Percentiles rank a stretch among this genome's conserved stretches.
These are phyloP conservation scores for Pythium chondricola DNA, from an alignment of 352 stramenopile genomes.

Conservation along the genomic window DNA sequence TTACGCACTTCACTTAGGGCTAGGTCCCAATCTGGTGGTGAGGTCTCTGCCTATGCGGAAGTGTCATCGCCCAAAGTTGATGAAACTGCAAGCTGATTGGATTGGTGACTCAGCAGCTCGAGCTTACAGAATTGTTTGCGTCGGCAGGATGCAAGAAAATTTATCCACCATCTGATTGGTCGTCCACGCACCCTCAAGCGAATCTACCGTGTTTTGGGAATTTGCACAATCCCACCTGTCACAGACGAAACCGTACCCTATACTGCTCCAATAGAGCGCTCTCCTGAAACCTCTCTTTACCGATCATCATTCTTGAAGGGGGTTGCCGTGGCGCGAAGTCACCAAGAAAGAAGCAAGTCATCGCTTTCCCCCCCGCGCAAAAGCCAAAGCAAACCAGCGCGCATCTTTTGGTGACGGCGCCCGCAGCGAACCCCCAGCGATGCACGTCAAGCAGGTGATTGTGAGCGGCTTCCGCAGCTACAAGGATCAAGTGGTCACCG, in stretches of 20 bases:
- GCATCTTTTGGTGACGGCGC: too few relatives aligned
- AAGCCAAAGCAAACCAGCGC: constrained; percentile 4
- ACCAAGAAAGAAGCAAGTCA: constrained; percentile 4
- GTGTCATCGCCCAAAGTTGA: constrained; percentile 21
- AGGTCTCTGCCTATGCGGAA: constrained; percentile 19
- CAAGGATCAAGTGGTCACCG: constrained; percentile 86
- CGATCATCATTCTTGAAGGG: background rate
- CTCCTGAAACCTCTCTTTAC: background rate
- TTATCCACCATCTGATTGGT: constrained; percentile 23
- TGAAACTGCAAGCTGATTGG: constrained; percentile 12
- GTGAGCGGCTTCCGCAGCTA: constrained; percentile 95
- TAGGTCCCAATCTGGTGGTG: constrained; percentile 34
- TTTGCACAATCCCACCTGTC: constrained; percentile 1
- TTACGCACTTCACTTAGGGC: constrained; percentile 20
- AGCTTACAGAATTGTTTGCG: too few relatives aligned
- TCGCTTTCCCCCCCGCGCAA: too few relatives aligned
- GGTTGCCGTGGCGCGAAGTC: background rate
- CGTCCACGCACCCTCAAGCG: background rate
- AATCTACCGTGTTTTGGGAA: constrained; percentile 9
- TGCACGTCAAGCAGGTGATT: constrained; percentile 97
- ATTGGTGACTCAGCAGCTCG: constrained; percentile 8
- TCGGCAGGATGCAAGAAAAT: too few relatives aligned
- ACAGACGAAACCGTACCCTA: constrained; percentile 1
- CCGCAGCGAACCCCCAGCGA: constrained; percentile 21
- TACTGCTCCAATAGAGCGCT: background rate